Percentiles rank a stretch among this genome's conserved stretches.
Conservation (phyloP, 192 early-diverging fungal genomes). For the Backusella psychrophila region DNA sequence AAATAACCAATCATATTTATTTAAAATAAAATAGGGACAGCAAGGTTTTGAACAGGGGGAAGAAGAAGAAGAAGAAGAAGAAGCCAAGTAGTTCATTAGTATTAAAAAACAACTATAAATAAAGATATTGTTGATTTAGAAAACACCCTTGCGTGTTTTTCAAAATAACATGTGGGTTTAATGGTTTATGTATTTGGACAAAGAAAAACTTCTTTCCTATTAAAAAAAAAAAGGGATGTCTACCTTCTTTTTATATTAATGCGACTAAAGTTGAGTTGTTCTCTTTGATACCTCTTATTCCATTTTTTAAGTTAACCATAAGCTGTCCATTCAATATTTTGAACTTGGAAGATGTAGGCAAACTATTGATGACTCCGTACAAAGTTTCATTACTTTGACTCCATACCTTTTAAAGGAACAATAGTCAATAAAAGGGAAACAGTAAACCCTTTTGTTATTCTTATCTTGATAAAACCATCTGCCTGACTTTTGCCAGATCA, state of each 20-base stretch:
- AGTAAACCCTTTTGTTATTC: too few relatives aligned
- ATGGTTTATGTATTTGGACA: too few relatives aligned
- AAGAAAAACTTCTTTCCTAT: too few relatives aligned
- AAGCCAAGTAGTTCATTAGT: neutral
- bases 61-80: neutral
- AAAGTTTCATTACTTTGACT: too few relatives aligned
- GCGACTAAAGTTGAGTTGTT: too few relatives aligned
- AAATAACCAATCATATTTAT: neutral
- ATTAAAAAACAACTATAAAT: neutral
- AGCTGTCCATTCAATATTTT: neutral
- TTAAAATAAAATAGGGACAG: neutral
- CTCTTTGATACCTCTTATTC: neutral
- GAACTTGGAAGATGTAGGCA: neutral
- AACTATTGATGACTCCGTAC: too few relatives aligned
- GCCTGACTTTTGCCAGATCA: too few relatives aligned
- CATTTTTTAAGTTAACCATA: neutral
- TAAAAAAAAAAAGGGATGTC: too few relatives aligned
- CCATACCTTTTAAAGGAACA: too few relatives aligned
- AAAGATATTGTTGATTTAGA: neutral
- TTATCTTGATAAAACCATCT: too few relatives aligned
- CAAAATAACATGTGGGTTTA: neutral
- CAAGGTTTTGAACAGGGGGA: neutral
- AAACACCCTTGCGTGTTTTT: neutral
- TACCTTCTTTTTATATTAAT: too few relatives aligned
- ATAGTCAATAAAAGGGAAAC: too few relatives aligned